These are phyloP conservation scores for Scutellaria baicalensis DNA, from an alignment of 257 asterid genomes.

Conservation along the genomic window DNA sequence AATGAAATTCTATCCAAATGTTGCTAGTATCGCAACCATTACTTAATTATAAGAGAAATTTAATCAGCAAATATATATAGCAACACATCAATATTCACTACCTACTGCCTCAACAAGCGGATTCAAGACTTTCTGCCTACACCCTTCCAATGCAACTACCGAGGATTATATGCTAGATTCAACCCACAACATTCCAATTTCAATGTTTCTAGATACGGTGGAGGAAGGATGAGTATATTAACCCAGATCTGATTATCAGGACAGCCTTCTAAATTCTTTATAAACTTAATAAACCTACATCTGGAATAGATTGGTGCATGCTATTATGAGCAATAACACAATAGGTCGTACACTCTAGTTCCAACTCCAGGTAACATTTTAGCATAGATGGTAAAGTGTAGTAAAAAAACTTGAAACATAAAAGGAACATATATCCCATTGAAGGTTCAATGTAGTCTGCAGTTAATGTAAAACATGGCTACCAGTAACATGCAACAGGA, in stretches of 20 bases:
- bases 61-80: background rate
- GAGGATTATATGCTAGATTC: background rate
- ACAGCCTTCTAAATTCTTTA: background rate
- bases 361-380: background rate
- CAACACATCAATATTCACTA: background rate
- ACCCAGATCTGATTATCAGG: background rate
- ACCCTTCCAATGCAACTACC: background rate
- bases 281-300: background rate
- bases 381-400: background rate
- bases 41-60: background rate
- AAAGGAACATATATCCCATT: background rate
- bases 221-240: background rate
- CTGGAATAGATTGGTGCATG: background rate
- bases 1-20: background rate
- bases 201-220: background rate
- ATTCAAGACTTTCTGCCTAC: background rate
- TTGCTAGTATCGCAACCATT: background rate
- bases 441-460: background rate
- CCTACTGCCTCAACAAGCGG: background rate
- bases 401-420: background rate
- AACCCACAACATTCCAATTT: background rate
- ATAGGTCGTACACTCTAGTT: background rate
- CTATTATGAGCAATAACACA: background rate
- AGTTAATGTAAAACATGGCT: background rate
- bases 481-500: background rate